Evolutionary conservation across 2,329 filamentous ascomycete genomes (phyloP).

Genomic region (Ophiocordyceps australis): DNA sequence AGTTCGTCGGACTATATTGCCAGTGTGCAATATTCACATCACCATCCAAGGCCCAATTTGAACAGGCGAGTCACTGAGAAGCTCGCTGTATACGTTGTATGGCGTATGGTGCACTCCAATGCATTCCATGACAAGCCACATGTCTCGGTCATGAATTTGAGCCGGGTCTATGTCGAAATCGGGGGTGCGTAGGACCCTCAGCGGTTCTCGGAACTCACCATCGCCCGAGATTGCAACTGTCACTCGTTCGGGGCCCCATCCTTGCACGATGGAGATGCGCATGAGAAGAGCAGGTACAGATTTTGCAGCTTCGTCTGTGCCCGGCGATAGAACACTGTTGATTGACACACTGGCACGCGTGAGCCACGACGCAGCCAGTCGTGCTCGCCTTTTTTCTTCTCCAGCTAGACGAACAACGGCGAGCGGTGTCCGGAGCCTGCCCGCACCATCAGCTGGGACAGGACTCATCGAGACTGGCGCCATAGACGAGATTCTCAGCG

Average conservation of each 20-base stretch:
- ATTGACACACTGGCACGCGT: slow-evolving; percentile 29
- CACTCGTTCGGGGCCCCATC: slow-evolving; percentile 49
- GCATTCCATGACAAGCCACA: slow-evolving; percentile 72
- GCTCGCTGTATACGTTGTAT: slow-evolving; percentile 30
- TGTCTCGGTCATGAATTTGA: slow-evolving; percentile 31
- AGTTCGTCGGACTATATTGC: too few species aligned
- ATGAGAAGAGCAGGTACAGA: slow-evolving; percentile 34
- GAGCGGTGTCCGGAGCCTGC: slow-evolving; percentile 46
- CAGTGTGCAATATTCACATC: too few species aligned
- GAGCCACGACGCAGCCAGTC: slow-evolving; percentile 25
- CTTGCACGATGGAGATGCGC: slow-evolving; percentile 54
- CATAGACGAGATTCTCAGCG: slow-evolving; percentile 53
- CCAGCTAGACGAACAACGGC: slow-evolving; percentile 31
- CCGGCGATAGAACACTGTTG: slow-evolving; percentile 10
- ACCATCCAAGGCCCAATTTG: slow-evolving; percentile 23
- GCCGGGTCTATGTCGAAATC: slow-evolving; percentile 59
- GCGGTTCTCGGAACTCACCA: slow-evolving; percentile 57
- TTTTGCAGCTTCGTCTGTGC: slow-evolving; percentile 5
- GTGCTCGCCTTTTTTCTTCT: slow-evolving; percentile 19
- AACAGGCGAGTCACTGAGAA: slow-evolving; percentile 29
- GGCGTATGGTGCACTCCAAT: slow-evolving; percentile 34
- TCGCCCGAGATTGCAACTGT: slow-evolving; percentile 47
- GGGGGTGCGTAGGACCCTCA: slow-evolving; percentile 46
- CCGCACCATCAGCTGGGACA: slow-evolving; percentile 58
- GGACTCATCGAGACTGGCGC: slow-evolving; percentile 34